These are phyloP conservation scores for Colletotrichum godetiae DNA, from an alignment of 2,329 filamentous ascomycete species.

Conservation along the genomic window DNA sequence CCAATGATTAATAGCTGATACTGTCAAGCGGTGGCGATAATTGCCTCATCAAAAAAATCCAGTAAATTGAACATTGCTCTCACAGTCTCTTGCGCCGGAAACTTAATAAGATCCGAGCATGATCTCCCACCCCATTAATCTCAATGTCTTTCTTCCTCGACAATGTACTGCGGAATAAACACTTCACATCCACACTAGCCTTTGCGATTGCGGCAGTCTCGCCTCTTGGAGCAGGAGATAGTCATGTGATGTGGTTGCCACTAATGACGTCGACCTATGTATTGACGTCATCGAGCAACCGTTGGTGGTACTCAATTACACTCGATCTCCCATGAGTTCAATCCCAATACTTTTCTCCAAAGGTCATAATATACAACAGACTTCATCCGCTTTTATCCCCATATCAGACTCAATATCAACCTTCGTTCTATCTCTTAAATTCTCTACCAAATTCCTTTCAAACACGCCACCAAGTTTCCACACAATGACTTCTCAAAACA, in stretches of 20 bases:
- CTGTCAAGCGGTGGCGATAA: background rate
- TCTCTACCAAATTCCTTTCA: background rate
- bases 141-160: too few relatives aligned
- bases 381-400: background rate
- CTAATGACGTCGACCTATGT: conserved; percentile 22
- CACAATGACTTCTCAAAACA: conserved; percentile 32
- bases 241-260: conserved; percentile 26
- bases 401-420: fast-evolving
- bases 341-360: background rate
- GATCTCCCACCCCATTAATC: too few relatives aligned
- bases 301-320: background rate
- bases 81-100: background rate
- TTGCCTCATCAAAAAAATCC: background rate
- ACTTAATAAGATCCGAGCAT: too few relatives aligned
- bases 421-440: too few relatives aligned
- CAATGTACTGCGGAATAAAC: too few relatives aligned
- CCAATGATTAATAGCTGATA: too few relatives aligned
- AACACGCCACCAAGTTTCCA: background rate
- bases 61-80: background rate
- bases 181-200: too few relatives aligned
- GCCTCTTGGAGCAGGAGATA: background rate
- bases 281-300: conserved; percentile 22
- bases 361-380: background rate
- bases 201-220: too few relatives aligned
- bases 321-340: background rate